Evolutionary conservation across 202 grass and related monocot genomes (phyloP).

Genomic region (Setaria viridis): DNA sequence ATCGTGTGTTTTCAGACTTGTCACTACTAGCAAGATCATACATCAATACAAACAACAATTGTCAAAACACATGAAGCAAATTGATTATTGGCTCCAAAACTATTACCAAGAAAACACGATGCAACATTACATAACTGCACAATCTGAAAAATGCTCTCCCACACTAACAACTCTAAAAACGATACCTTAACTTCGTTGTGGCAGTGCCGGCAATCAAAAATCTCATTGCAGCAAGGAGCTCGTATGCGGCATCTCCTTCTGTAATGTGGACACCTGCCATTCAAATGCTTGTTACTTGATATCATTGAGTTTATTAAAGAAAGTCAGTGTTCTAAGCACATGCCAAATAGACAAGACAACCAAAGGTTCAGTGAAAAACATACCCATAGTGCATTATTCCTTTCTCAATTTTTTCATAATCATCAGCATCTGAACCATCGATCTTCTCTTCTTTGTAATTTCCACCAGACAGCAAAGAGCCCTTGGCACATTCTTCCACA

Average conservation of each 20-base stretch:
- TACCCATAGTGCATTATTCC: slow-evolving; percentile 94
- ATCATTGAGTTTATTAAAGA: slow-evolving; percentile 1
- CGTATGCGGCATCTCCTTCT: slow-evolving; percentile 78
- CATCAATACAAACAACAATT: not conserved
- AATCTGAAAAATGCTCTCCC: not conserved
- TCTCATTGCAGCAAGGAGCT: slow-evolving; percentile 79
- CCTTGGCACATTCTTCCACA: slow-evolving; percentile 29
- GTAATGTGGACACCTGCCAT: slow-evolving; percentile 80
- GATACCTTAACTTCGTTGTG: slow-evolving; percentile 91
- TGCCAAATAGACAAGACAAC: not conserved
- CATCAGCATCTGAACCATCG: slow-evolving; percentile 37
- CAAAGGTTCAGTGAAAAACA: slow-evolving; percentile 22
- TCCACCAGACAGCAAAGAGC: slow-evolving; percentile 11
- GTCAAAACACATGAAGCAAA: not conserved
- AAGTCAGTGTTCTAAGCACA: slow-evolving; percentile 10
- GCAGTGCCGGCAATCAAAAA: slow-evolving; percentile 96
- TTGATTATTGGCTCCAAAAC: not conserved
- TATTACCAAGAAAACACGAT: not conserved
- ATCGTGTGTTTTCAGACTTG: not conserved
- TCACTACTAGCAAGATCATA: not conserved
- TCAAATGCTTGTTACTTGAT: slow-evolving; percentile 36
- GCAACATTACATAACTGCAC: not conserved
- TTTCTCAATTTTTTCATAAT: slow-evolving; percentile 52
- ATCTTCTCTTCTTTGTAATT: slow-evolving; percentile 44
- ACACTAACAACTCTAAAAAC: not conserved